A percentile compares a stretch with the other conserved stretches of the same genome.
These are phyloP conservation scores for Dryadomyces sulphureus DNA, from an alignment of 2,329 filamentous ascomycete genomes.

Conservation along the genomic window DNA sequence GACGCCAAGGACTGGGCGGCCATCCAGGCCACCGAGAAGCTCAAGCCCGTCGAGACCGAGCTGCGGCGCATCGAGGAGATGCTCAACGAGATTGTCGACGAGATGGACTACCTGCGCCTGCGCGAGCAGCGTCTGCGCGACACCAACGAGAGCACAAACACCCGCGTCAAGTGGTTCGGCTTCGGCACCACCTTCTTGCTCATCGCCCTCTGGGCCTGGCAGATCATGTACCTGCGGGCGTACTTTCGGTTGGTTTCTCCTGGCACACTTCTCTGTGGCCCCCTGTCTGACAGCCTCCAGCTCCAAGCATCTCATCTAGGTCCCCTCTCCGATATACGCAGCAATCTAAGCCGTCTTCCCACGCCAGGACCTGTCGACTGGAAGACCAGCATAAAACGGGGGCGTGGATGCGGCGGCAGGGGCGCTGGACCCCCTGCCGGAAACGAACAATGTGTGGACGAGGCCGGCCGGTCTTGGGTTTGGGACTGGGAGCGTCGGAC, in stretches of 20 bases:
- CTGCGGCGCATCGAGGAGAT: conserved; percentile 85
- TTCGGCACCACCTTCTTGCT: conserved; percentile 86
- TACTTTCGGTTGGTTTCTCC: conserved; percentile 60
- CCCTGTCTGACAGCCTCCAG: conserved; percentile 19
- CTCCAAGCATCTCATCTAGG: conserved; percentile 55
- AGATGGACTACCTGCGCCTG: conserved; percentile 89
- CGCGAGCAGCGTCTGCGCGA: conserved; percentile 93
- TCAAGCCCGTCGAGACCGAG: conserved; percentile 93
- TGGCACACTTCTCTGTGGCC: background rate
- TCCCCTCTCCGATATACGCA: too few species aligned
- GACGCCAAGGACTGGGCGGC: conserved; percentile 97
- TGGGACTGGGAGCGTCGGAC: background rate
- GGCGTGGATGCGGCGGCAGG: too few species aligned
- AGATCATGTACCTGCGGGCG: conserved; percentile 91
- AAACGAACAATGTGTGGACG: background rate
- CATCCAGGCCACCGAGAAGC: conserved; percentile 91
- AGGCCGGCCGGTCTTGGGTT: background rate
- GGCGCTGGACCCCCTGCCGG: too few species aligned
- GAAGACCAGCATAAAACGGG: background rate
- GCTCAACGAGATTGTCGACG: conserved; percentile 70
- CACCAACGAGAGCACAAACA: conserved; percentile 99
- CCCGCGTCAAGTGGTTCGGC: conserved; percentile 96
- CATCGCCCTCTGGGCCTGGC: conserved; percentile 81
- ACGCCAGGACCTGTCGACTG: background rate
- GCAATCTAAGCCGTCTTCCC: background rate